Evolutionary conservation across 1,139 yeast species (phyloP).

Genomic region (Lipomyces yarrowii): DNA sequence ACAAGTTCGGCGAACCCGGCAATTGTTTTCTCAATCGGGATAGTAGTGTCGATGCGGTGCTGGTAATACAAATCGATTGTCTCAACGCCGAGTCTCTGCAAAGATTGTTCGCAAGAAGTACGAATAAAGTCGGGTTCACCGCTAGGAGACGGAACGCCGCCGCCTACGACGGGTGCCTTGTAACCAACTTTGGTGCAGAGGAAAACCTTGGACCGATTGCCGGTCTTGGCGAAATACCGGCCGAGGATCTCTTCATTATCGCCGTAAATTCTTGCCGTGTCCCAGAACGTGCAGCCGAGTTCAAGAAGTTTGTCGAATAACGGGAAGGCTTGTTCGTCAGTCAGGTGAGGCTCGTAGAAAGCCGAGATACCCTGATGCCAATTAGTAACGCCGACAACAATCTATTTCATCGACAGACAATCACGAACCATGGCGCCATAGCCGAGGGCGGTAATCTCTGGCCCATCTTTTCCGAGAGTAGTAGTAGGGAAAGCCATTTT

Average conservation of each 20-base stretch:
- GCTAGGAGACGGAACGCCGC: conserved; percentile 10
- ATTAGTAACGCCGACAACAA: neutral
- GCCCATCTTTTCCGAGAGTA: conserved; percentile 7
- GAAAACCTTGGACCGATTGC: conserved; percentile 32
- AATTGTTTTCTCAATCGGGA: conserved; percentile 31
- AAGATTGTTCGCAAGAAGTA: conserved; percentile 25
- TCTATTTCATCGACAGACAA: neutral
- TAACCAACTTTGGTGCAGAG: conserved; percentile 31
- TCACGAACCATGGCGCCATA: conserved; percentile 14
- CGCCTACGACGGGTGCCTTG: conserved; percentile 3
- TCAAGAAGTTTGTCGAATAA: conserved; percentile 24
- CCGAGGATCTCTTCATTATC: conserved; percentile 32
- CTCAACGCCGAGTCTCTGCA: conserved; percentile 27
- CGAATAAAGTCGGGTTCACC: conserved; percentile 28
- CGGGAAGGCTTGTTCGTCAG: conserved; percentile 16
- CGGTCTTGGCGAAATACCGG: conserved; percentile 29
- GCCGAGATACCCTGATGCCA: conserved; percentile 28
- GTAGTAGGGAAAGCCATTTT: conserved; percentile 3
- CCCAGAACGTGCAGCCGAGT: conserved; percentile 31
- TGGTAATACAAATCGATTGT: conserved; percentile 31
- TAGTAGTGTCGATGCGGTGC: conserved; percentile 31
- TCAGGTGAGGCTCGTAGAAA: conserved; percentile 13
- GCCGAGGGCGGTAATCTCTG: conserved; percentile 12
- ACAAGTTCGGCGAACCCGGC: conserved; percentile 31
- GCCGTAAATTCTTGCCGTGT: conserved; percentile 32